Conservation (phyloP, 805 yeast genomes). For the Wickerhamiella domercqiae region DNA sequence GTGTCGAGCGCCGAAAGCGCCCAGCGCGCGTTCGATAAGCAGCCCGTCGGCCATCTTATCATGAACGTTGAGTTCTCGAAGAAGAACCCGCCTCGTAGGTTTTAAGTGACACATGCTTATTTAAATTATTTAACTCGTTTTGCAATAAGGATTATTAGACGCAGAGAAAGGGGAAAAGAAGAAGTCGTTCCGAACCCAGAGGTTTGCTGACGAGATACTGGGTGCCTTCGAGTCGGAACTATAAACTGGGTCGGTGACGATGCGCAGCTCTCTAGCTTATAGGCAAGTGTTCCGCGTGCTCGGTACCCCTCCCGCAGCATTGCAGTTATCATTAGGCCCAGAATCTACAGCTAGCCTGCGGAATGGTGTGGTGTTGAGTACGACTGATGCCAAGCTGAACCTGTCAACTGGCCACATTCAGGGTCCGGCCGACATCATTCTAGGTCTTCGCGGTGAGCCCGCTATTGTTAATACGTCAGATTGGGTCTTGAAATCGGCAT, state of each 20-base stretch:
- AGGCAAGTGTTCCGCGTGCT: background rate
- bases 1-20: constrained; percentile 56
- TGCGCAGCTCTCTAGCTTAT: background rate
- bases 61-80: constrained; percentile 32
- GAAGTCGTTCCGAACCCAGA: too few relatives aligned
- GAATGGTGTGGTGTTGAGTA: background rate
- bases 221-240: too few relatives aligned
- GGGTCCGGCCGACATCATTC: constrained; percentile 4
- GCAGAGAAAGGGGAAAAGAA: too few relatives aligned
- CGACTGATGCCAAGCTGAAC: background rate
- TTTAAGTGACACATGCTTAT: background rate
- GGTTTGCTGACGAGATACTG: too few relatives aligned
- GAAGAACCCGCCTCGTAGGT: constrained; percentile 5
- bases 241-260: too few relatives aligned
- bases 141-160: background rate
- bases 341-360: background rate
- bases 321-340: background rate
- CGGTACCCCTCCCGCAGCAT: background rate
- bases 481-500: background rate
- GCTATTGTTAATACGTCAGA: background rate
- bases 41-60: constrained; percentile 83
- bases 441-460: background rate
- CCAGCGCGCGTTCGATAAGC: constrained; percentile 62
- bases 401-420: background rate
- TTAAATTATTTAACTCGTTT: background rate